These are phyloP conservation scores for Colletotrichum sp. DNA, from an alignment of 2,329 filamentous ascomycete species.

Conservation along the genomic window DNA sequence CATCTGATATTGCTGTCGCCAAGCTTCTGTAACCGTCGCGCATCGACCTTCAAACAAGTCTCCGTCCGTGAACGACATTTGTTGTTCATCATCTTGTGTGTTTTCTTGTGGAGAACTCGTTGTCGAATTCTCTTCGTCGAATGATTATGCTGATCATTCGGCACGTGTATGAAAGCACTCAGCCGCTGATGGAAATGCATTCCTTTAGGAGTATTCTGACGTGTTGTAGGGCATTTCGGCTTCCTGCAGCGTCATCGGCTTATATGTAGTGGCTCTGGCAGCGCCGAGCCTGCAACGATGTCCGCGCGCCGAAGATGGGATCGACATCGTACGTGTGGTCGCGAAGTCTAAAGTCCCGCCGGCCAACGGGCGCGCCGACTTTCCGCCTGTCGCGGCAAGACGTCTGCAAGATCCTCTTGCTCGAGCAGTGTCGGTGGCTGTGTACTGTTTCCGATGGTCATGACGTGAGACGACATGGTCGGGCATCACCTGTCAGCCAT, in stretches of 20 bases:
- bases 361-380: background rate
- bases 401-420: conserved; percentile 3
- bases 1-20: background rate
- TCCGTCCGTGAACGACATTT: background rate
- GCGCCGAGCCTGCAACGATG: background rate
- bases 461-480: conserved; percentile 3
- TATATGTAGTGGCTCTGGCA: background rate
- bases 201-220: background rate
- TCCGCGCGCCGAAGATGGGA: conserved; percentile 14
- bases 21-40: conserved; percentile 6
- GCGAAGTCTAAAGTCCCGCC: background rate
- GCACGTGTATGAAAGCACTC: background rate
- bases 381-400: background rate
- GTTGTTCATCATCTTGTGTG: background rate
- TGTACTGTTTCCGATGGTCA: conserved; percentile 8
- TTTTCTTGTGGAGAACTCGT: background rate
- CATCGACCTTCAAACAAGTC: background rate
- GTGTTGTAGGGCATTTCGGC: background rate
- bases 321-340: background rate
- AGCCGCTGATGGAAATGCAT: background rate
- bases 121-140: background rate
- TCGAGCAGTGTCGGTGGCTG: conserved; percentile 12
- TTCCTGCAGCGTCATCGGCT: background rate
- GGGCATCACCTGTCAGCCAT: background rate
- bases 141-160: background rate